Conservation (phyloP, 2,329 filamentous ascomycete genomes). For the Fusarium sublunatum region DNA sequence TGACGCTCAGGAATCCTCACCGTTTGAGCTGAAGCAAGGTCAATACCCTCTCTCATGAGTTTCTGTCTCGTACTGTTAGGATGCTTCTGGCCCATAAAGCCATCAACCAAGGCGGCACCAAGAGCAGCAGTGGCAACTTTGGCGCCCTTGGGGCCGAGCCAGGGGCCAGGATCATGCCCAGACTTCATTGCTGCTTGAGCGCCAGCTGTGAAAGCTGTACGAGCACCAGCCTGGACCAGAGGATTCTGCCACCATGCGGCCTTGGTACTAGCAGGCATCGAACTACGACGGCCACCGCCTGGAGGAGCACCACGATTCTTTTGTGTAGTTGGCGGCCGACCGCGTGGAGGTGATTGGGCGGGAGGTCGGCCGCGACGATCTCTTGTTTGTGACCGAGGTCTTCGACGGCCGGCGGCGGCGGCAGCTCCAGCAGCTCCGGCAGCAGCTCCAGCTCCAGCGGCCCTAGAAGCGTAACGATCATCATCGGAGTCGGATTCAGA, state of each 20-base stretch:
- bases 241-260: constrained; percentile 54
- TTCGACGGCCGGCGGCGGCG: constrained; percentile 32
- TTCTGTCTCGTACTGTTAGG: constrained; percentile 43
- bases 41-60: constrained; percentile 43
- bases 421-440: constrained; percentile 10
- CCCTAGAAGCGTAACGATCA: constrained; percentile 19
- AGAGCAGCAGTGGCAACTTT: constrained; percentile 62
- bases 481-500: constrained; percentile 38
- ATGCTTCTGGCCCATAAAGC: constrained; percentile 55
- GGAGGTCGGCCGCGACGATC: constrained; percentile 23
- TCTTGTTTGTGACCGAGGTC: constrained; percentile 43
- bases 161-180: constrained; percentile 58
- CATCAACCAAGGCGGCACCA: constrained; percentile 61
- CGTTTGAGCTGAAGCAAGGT: constrained; percentile 39
- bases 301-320: constrained; percentile 33
- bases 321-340: constrained; percentile 39
- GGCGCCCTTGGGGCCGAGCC: constrained; percentile 61
- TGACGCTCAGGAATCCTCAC: constrained; percentile 8
- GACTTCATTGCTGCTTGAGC: constrained; percentile 61
- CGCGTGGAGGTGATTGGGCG: constrained; percentile 36
- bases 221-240: constrained; percentile 55
- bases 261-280: constrained; percentile 49
- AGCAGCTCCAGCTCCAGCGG: constrained; percentile 11
- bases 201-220: constrained; percentile 60
- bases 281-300: constrained; percentile 45